A percentile compares a stretch with the other conserved stretches of the same genome.
These are phyloP conservation scores for Boletus hoseneyae DNA, from an alignment of 1,284 basidiomycete species.

Conservation along the genomic window DNA sequence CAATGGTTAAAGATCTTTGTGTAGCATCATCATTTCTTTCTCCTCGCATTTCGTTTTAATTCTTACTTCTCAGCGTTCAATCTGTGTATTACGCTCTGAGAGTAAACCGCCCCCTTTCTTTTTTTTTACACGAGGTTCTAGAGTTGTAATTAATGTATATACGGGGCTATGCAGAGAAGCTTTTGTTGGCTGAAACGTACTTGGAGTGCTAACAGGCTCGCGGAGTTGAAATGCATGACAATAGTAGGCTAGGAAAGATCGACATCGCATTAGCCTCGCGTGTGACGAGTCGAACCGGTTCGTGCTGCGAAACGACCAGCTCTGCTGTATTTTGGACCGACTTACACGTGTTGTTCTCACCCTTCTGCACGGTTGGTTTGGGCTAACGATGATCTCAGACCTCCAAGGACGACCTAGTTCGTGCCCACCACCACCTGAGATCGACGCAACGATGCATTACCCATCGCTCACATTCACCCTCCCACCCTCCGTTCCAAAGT, in stretches of 20 bases:
- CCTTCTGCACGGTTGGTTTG: neutral
- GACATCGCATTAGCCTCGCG: neutral
- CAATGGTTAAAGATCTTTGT: slow-evolving; percentile 4
- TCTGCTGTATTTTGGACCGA: too few relatives aligned
- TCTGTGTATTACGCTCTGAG: neutral
- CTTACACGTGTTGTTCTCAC: neutral
- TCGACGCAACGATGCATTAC: neutral
- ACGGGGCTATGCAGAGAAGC: neutral
- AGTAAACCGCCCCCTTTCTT: neutral
- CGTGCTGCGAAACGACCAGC: too few relatives aligned
- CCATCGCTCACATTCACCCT: slow-evolving; percentile 22
- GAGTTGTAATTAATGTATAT: neutral
- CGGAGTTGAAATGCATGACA: slow-evolving; percentile 16
- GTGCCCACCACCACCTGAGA: neutral
- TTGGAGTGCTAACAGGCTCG: neutral
- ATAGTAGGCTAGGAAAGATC: slow-evolving; percentile 9
- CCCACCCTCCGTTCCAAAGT: slow-evolving; percentile 9
- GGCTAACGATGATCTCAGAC: slow-evolving; percentile 1
- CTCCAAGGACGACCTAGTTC: too few relatives aligned
- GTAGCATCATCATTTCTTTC: slow-evolving; percentile 3
- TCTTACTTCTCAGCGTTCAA: neutral
- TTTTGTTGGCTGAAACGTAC: neutral
- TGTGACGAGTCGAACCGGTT: neutral
- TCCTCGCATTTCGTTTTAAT: neutral
- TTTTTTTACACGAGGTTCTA: neutral